Conservation (phyloP, 805 yeast species). For the Blastobotrys americana region DNA sequence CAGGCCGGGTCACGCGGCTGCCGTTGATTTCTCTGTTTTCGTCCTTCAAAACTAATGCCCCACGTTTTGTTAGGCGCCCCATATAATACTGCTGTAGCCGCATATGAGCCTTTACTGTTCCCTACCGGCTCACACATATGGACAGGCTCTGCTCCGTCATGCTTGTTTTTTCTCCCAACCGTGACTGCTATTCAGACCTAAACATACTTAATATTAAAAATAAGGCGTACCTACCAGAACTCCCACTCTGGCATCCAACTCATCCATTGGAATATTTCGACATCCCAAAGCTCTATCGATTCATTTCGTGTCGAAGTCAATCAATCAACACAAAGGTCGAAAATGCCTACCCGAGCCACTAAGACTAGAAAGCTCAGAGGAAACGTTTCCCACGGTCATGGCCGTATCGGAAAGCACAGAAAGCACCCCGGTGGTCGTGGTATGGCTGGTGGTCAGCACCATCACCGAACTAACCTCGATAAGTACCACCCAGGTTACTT, state of each 20-base stretch:
- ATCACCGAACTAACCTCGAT: conserved; percentile 99
- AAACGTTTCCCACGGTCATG: conserved; percentile 99
- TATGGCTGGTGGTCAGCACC: conserved; percentile 99
- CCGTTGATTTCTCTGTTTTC: too few species aligned
- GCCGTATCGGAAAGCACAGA: conserved; percentile 99
- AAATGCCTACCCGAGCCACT: conserved; percentile 97
- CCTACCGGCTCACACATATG: too few species aligned
- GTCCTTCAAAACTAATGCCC: too few species aligned
- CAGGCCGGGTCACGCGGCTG: too few species aligned
- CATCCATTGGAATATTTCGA: background rate
- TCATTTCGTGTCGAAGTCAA: background rate
- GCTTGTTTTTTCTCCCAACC: too few species aligned
- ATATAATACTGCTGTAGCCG: too few species aligned
- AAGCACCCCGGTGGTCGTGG: conserved; percentile 99
- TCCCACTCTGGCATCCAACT: background rate
- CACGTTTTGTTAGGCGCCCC: too few species aligned
- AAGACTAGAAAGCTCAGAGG: conserved; percentile 99
- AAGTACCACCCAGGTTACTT: conserved; percentile 99
- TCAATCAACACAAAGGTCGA: too few species aligned
- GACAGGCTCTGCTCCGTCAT: too few species aligned
- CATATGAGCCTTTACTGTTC: too few species aligned
- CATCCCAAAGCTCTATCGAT: background rate
- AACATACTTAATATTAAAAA: too few species aligned
- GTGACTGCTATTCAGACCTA: too few species aligned
- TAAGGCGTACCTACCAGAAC: background rate